phyloP scores from a whole-genome alignment of 177 flowering plant species.

The Vitis hybrid region DNA sequence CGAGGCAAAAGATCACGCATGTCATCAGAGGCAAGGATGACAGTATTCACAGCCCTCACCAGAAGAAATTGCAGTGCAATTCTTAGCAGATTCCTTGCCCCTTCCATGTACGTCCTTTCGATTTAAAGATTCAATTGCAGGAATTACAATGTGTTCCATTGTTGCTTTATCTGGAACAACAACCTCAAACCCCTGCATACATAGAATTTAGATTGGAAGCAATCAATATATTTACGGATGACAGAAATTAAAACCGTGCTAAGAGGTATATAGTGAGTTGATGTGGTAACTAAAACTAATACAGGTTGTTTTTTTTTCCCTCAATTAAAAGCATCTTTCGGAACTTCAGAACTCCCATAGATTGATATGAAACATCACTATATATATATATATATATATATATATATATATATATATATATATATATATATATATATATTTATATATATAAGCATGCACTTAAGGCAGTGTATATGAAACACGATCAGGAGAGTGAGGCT shows the following conservation, averaged over 20 bases:
- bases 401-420: too few relatives aligned
- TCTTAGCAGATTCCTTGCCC: constrained; percentile 66
- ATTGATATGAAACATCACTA: too few relatives aligned
- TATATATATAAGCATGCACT: too few relatives aligned
- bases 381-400: too few relatives aligned
- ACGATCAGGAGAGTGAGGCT: too few relatives aligned
- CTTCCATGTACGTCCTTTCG: constrained; percentile 74
- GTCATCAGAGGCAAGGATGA: constrained; percentile 74
- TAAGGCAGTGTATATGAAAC: too few relatives aligned
- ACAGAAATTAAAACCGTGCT: too few relatives aligned
- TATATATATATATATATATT: too few relatives aligned
- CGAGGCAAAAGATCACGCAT: constrained; percentile 55
- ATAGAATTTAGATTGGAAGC: background rate
- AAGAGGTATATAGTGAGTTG: too few relatives aligned
- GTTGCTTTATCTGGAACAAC: constrained; percentile 78
- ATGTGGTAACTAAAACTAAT: background rate
- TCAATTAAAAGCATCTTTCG: too few relatives aligned
- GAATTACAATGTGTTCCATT: constrained; percentile 69
- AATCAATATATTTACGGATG: background rate
- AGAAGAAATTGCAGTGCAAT: constrained; percentile 75
- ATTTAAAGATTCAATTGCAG: constrained; percentile 63
- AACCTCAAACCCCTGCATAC: constrained; percentile 75
- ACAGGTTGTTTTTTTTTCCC: too few relatives aligned
- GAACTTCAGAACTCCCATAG: too few relatives aligned
- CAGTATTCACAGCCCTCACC: constrained; percentile 67